phyloP scores from a whole-genome alignment of 2,329 filamentous ascomycete species.

The Mariannaea sp. region DNA sequence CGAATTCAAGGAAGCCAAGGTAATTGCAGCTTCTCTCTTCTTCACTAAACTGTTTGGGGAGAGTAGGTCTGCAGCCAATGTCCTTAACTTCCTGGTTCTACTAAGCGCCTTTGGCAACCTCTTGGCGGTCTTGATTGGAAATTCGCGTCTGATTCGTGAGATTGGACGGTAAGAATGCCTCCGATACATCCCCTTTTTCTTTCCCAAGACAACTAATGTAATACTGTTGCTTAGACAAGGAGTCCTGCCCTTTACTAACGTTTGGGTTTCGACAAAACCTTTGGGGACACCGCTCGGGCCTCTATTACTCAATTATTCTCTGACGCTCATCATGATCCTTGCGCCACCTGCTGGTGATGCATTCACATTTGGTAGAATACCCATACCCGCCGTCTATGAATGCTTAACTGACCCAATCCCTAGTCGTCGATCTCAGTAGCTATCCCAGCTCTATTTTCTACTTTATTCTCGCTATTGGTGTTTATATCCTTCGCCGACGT shows the following conservation, averaged over 20 bases:
- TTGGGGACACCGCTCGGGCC: slow-evolving; percentile 67
- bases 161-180: slow-evolving; percentile 51
- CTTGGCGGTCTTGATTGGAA: slow-evolving; percentile 58
- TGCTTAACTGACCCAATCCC: background rate
- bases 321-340: slow-evolving; percentile 64
- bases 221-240: slow-evolving; percentile 51
- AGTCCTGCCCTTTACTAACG: slow-evolving; percentile 59
- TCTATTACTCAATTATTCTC: slow-evolving; percentile 59
- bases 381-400: background rate
- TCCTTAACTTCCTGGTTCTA: slow-evolving; percentile 62
- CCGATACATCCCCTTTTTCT: too few relatives aligned
- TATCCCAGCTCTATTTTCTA: slow-evolving; percentile 65
- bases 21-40: slow-evolving; percentile 61
- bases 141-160: slow-evolving; percentile 62
- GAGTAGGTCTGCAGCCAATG: slow-evolving; percentile 51
- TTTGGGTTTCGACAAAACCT: slow-evolving; percentile 66
- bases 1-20: slow-evolving; percentile 54
- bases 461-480: slow-evolving; percentile 59
- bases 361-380: slow-evolving; percentile 59
- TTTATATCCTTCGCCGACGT: slow-evolving; percentile 61
- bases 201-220: background rate
- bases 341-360: slow-evolving; percentile 67
- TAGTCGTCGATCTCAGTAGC: slow-evolving; percentile 61
- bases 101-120: slow-evolving; percentile 64
- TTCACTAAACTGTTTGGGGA: slow-evolving; percentile 60